Base-by-base conservation (phyloP, 2,329 filamentous ascomycete species). In the Verticillium dahliae region DNA sequence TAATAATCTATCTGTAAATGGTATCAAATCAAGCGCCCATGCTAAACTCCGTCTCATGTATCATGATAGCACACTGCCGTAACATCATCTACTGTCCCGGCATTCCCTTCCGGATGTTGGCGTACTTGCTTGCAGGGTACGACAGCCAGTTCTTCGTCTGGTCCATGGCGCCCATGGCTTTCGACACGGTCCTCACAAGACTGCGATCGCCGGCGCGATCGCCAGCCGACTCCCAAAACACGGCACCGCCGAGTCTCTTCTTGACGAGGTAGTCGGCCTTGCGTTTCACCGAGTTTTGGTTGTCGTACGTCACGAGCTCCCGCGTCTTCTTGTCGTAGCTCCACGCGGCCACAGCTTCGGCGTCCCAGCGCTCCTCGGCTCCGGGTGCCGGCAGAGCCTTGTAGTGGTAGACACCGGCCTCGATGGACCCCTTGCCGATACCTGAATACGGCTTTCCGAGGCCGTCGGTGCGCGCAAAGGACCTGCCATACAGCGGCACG, bases 221-320 rank as follows among this genome's bases (percentile, higher is more conserved):
- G 13, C 85, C 87, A 66, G 85, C 89, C 10, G 85, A 88, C 74
- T 96, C 91, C 91, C 91, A 96, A 83, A 90, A 96, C 80, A 95
- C 90, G 0, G 85, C 87, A 13, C 91, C 91, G 1, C 89, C 91
- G 1, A 96, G 81, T 0, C 82, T 78, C 60, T 80, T 78, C 27
- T 76, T 68, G 66, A 78, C 76, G 65, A 95, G 80, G 69, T 88
- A 95, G 9, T 77, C 71, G 0, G 83, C 83, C 77, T 95, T 96
- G 65, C 76, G 70, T 34, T 71, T 71, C 0, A 84, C 84, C 65
- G 87, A 85, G 37, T 75, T 72, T 0, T 84, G 78, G 4, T 82
- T 89, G 67, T 90, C 87, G 68, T 91, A 95, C 31, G 84, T 85
- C 58, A 96, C 78, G 76, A 95, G 84, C 68, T 86, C 85, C 58